A percentile compares a stretch with the other conserved stretches of the same genome.
Evolutionary conservation across 768 basidiomycete genomes (phyloP).

Genomic region (Tephrocybe sp.): DNA sequence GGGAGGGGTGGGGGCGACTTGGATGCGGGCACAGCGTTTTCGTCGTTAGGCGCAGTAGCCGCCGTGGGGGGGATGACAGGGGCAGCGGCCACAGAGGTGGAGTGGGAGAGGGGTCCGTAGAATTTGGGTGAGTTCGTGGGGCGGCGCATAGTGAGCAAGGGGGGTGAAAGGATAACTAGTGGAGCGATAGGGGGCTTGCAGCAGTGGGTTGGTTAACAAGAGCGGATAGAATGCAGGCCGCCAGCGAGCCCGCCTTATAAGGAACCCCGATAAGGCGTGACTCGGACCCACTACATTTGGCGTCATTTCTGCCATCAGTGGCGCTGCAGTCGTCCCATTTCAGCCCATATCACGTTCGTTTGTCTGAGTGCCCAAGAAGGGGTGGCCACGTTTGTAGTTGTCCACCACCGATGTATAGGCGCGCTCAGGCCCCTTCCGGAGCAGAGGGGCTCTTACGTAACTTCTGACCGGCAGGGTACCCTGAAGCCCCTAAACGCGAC

Average conservation of each 20-base stretch:
- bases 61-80: background rate
- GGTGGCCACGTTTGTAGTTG: background rate
- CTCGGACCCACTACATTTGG: constrained; percentile 9
- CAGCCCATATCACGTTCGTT: constrained; percentile 11
- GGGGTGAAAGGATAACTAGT: background rate
- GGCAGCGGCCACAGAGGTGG: constrained; percentile 2
- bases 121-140: constrained; percentile 7
- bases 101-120: background rate
- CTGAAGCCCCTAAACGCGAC: background rate
- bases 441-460: background rate
- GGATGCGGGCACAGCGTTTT: constrained; percentile 8
- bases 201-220: background rate
- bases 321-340: constrained; percentile 7
- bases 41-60: background rate
- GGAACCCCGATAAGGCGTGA: constrained; percentile 10
- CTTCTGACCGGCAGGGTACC: background rate
- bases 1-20: constrained; percentile 15
- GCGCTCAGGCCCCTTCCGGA: background rate
- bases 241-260: constrained; percentile 10
- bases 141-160: constrained; percentile 10
- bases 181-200: background rate
- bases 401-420: too few species aligned
- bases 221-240: background rate
- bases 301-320: constrained; percentile 14
- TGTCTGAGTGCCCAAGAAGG: background rate